These are phyloP conservation scores for Eucalyptus erythrocorys DNA, from an alignment of 345 rosid species.

Conservation along the genomic window DNA sequence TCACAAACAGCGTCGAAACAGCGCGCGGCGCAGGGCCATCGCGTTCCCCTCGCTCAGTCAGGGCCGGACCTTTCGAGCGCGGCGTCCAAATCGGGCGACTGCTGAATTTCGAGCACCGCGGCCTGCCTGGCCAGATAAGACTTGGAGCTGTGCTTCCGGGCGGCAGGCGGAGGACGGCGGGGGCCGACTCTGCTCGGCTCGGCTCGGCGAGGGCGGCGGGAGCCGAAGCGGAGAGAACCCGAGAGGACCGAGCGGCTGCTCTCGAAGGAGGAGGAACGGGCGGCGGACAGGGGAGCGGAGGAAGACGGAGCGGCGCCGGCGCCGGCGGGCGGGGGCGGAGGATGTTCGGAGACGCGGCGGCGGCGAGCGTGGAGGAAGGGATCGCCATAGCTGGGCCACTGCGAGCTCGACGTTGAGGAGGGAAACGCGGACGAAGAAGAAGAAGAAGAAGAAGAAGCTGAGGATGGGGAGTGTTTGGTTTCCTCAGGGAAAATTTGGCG, in stretches of 20 bases:
- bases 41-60: not conserved
- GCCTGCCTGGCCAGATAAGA: slow-evolving; percentile 51
- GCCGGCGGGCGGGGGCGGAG: not conserved
- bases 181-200: not conserved
- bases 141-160: slow-evolving; percentile 31
- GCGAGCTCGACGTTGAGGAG: not conserved
- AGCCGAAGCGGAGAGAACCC: not conserved
- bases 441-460: not conserved
- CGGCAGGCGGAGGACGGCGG: not conserved
- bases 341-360: slow-evolving; percentile 3
- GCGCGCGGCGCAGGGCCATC: not conserved
- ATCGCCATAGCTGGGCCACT: slow-evolving; percentile 24
- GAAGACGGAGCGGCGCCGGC: not conserved
- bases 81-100: slow-evolving; percentile 39
- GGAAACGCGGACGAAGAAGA: not conserved
- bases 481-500: not conserved
- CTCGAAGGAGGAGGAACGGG: not conserved
- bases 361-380: not conserved
- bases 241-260: not conserved
- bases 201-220: not conserved
- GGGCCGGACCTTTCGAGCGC: slow-evolving; percentile 61
- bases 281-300: slow-evolving; percentile 4
- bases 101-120: slow-evolving; percentile 48
- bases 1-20: not conserved
- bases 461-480: not conserved